A percentile compares a stretch with the other conserved stretches of the same genome.
phyloP scores from a whole-genome alignment of 306 rosid genomes.

The Begonia fuchsioides region DNA sequence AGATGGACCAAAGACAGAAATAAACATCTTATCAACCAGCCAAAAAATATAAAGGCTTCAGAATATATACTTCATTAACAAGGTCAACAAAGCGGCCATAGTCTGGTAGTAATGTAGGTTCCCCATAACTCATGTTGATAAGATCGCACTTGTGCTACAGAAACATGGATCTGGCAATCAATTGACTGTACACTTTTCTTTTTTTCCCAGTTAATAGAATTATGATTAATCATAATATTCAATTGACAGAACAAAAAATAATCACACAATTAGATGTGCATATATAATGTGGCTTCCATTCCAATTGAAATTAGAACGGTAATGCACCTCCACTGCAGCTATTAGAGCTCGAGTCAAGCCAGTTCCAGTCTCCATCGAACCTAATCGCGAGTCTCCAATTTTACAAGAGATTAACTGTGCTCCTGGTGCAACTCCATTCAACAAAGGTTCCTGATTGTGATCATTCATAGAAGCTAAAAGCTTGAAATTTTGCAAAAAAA shows the following conservation, averaged over 20 bases:
- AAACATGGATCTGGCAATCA: slow-evolving; percentile 9
- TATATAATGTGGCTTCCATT: neutral
- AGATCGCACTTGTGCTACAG: slow-evolving; percentile 95
- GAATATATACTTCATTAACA: slow-evolving; percentile 55
- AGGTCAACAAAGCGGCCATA: slow-evolving; percentile 98
- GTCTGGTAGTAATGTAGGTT: slow-evolving; percentile 75
- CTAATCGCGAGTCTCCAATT: slow-evolving; percentile 92
- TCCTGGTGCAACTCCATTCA: slow-evolving; percentile 99
- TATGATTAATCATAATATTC: too few relatives aligned
- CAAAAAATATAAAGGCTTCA: slow-evolving; percentile 11
- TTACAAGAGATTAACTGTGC: slow-evolving; percentile 95
- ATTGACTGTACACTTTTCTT: slow-evolving; percentile 5
- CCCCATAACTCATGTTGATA: slow-evolving; percentile 96
- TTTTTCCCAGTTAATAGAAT: too few relatives aligned
- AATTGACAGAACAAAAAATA: too few relatives aligned
- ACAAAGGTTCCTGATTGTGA: slow-evolving; percentile 62
- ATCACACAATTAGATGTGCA: neutral
- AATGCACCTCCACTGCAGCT: slow-evolving; percentile 85
- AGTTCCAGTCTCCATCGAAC: slow-evolving; percentile 97
- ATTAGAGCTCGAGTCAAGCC: slow-evolving; percentile 87
- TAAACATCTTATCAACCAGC: slow-evolving; percentile 6
- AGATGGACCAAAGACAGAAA: slow-evolving; percentile 14
- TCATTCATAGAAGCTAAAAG: slow-evolving; percentile 8
- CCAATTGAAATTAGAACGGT: neutral
- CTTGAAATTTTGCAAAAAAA: neutral